Base-by-base conservation (phyloP, 2,329 filamentous ascomycete genomes). In the Phyllosticta capitalensis region DNA sequence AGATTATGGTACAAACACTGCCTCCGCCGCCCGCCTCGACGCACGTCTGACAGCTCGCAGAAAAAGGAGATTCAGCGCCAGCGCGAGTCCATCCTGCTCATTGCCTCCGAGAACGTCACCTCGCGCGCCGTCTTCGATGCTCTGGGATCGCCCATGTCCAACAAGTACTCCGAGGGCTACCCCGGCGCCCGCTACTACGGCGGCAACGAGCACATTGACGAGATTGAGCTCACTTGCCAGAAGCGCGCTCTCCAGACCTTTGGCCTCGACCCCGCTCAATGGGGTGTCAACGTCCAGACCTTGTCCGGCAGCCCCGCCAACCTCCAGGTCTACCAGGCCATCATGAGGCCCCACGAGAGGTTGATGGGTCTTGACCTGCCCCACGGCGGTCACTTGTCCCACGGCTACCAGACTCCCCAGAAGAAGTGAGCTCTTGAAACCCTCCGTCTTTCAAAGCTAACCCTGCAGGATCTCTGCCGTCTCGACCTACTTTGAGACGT, bases 111-210 rank as follows among this genome's bases (percentile, higher is more conserved):
- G 63, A 73, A 75, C 67, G 72, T 72, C 64, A 71, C 68, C 38
- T 71, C 68, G 60, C 67, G 69, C 66, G 69, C 69, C 65, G 67
- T 73, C 64, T 72, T 70, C 63, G 72, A 74, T 68, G 69, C 75
- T 61, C 65, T 72, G 88, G 89, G 73, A 58, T 74, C 73, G 59
- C 72, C 72, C 65, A 75, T 75, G 73, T 75, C 89, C 77, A 96
- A 97, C 77, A 97, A 99, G 75, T 99, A 99, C 78, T 97, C 94
- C 0, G 94, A 99, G 75, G 94, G 94, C 56, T 99, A 99, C 69
- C 94, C 92, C 30, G 94, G 94, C 60, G 92, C 92, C 62, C 83
- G 92, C 71, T 97, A 97, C 78, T 97, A 97, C 71, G 92, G 92
- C 58, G 92, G 92, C 64, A 97, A 97, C 74, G 89, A 96, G 76